Evolutionary conservation across 768 basidiomycete species (phyloP).

Genomic region (Leccinum olivaceopallidum): DNA sequence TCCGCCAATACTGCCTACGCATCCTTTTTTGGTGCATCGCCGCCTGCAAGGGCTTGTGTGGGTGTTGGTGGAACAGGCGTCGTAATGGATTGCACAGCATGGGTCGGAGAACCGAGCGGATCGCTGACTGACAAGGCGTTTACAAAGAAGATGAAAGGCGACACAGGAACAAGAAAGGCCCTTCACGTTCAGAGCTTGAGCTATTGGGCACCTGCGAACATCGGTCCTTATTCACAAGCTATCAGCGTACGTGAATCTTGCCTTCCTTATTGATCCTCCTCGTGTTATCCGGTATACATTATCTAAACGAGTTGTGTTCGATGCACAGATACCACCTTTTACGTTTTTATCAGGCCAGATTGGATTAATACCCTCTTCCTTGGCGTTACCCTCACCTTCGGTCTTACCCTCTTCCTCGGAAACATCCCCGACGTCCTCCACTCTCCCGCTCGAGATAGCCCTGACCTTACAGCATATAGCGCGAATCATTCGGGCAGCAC

Average conservation of each 20-base stretch:
- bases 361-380: conserved; percentile 74
- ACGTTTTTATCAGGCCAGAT: conserved; percentile 97
- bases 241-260: conserved; percentile 57
- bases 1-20: conserved; percentile 77
- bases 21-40: conserved; percentile 84
- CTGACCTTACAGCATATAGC: conserved; percentile 79
- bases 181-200: conserved; percentile 95
- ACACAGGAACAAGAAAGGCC: conserved; percentile 52
- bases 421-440: conserved; percentile 54
- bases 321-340: conserved; percentile 61
- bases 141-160: conserved; percentile 19
- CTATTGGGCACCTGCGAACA: conserved; percentile 99
- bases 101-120: conserved; percentile 26
- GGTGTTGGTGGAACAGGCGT: conserved; percentile 65
- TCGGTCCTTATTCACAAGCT: conserved; percentile 97
- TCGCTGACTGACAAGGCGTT: conserved; percentile 13
- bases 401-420: conserved; percentile 30
- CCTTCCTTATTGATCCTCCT: not conserved
- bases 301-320: not conserved
- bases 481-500: conserved; percentile 58
- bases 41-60: conserved; percentile 94
- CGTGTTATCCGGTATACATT: not conserved
- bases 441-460: conserved; percentile 62
- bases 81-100: conserved; percentile 83
- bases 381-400: conserved; percentile 64